Evolutionary conservation across 1,139 yeast genomes (phyloP).

Genomic region (Hyphopichia khmerensis): DNA sequence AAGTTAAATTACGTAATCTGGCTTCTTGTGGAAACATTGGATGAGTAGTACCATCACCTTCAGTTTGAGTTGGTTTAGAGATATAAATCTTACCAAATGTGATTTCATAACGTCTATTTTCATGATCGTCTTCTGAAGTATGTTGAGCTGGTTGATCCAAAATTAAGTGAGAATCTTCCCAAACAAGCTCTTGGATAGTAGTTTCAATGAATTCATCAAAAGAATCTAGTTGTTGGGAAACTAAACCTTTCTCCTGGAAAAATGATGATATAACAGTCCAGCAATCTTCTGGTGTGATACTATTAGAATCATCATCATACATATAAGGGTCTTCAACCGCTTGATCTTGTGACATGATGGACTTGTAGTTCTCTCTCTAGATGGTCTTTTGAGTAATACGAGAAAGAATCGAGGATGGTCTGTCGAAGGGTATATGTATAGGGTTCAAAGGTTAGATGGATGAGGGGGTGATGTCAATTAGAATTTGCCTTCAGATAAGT

Average conservation of each 20-base stretch:
- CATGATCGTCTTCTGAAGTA: conserved; percentile 83
- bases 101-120: conserved; percentile 90
- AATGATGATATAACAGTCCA: conserved; percentile 98
- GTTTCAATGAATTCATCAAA: conserved; percentile 97
- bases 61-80: conserved; percentile 97
- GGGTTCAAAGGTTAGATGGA: neutral
- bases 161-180: conserved; percentile 93
- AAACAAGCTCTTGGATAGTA: conserved; percentile 92
- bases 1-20: conserved; percentile 89
- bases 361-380: neutral
- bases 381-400: neutral
- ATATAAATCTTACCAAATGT: conserved; percentile 95
- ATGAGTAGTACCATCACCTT: conserved; percentile 99
- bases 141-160: conserved; percentile 98
- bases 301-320: conserved; percentile 63
- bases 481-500: neutral
- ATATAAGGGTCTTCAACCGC: conserved; percentile 58
- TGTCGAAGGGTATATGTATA: neutral
- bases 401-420: neutral
- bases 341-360: conserved; percentile 16
- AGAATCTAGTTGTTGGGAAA: conserved; percentile 96
- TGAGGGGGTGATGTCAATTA: neutral
- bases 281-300: conserved; percentile 96
- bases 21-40: conserved; percentile 99
- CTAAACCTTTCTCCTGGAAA: conserved; percentile 94